Conservation (phyloP, 2,329 filamentous ascomycete genomes). For the Colletotrichum theobromicola region DNA sequence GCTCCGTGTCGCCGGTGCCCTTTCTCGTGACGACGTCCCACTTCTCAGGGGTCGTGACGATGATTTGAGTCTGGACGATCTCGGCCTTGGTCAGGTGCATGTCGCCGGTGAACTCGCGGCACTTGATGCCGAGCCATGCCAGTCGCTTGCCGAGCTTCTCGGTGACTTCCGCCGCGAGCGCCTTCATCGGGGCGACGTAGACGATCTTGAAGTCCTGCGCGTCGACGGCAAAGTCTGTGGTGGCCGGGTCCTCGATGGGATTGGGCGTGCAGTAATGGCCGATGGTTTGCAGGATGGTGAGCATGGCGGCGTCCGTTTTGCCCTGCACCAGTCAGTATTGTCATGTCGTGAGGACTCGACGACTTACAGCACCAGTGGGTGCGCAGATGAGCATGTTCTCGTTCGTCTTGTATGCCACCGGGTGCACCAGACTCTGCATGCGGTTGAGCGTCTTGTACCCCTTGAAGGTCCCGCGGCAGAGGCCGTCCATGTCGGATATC, state of each 20-base stretch:
- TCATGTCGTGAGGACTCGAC: neutral
- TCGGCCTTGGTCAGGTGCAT: conserved; percentile 99
- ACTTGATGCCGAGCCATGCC: conserved; percentile 91
- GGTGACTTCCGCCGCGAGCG: conserved; percentile 93
- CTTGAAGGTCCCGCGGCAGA: conserved; percentile 90
- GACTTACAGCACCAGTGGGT: conserved; percentile 84
- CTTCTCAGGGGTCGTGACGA: conserved; percentile 98
- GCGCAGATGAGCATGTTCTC: conserved; percentile 99
- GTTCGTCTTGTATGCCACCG: conserved; percentile 91
- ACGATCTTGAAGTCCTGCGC: conserved; percentile 96
- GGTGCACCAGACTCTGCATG: conserved; percentile 97
- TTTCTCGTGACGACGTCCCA: conserved; percentile 99
- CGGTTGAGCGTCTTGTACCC: conserved; percentile 93
- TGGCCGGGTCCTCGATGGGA: conserved; percentile 74
- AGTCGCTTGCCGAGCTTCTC: conserved; percentile 91
- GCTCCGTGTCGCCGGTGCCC: conserved; percentile 94
- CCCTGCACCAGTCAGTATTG: conserved; percentile 51
- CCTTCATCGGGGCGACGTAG: conserved; percentile 99
- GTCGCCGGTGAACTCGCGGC: conserved; percentile 93
- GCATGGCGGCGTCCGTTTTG: conserved; percentile 98
- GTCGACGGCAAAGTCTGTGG: conserved; percentile 81
- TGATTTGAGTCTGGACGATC: conserved; percentile 95
- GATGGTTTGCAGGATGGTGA: conserved; percentile 90
- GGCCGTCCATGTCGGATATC: conserved; percentile 83
- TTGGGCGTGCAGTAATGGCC: conserved; percentile 84